Evolutionary conservation across 768 basidiomycete species (phyloP).

Genomic region (Hemileccinum rubropunctum): DNA sequence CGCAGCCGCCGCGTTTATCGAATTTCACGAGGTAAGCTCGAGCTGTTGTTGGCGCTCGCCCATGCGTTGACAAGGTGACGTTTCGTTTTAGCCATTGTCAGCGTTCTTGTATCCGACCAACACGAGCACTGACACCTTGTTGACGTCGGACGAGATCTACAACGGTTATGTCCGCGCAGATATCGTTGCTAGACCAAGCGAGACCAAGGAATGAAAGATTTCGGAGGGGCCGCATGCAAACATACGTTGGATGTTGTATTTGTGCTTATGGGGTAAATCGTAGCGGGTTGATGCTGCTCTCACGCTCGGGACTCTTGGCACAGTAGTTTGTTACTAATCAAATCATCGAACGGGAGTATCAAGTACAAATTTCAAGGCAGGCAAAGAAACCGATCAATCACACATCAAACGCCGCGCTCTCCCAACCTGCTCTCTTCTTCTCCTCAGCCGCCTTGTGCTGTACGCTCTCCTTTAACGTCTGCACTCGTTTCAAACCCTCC

Average conservation of each 20-base stretch:
- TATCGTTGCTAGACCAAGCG: constrained; percentile 32
- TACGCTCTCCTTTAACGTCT: constrained; percentile 45
- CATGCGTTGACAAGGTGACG: not conserved
- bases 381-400: not conserved
- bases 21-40: constrained; percentile 57
- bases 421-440: constrained; percentile 41
- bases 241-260: not conserved
- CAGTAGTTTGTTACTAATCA: too few relatives aligned
- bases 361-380: too few relatives aligned
- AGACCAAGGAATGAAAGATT: constrained; percentile 8
- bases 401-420: constrained; percentile 48
- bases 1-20: constrained; percentile 61
- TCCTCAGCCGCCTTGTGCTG: constrained; percentile 40
- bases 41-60: not conserved
- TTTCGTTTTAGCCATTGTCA: constrained; percentile 45
- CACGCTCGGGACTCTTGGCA: too few relatives aligned
- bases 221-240: too few relatives aligned
- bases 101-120: constrained; percentile 63
- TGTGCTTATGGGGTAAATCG: not conserved
- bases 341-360: too few relatives aligned
- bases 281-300: too few relatives aligned
- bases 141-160: constrained; percentile 71
- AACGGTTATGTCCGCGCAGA: constrained; percentile 66
- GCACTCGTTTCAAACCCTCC: constrained; percentile 36
- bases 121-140: constrained; percentile 56